These are phyloP conservation scores for Aspergillus sp. DNA, from an alignment of 2,329 filamentous ascomycete genomes.

Conservation along the genomic window DNA sequence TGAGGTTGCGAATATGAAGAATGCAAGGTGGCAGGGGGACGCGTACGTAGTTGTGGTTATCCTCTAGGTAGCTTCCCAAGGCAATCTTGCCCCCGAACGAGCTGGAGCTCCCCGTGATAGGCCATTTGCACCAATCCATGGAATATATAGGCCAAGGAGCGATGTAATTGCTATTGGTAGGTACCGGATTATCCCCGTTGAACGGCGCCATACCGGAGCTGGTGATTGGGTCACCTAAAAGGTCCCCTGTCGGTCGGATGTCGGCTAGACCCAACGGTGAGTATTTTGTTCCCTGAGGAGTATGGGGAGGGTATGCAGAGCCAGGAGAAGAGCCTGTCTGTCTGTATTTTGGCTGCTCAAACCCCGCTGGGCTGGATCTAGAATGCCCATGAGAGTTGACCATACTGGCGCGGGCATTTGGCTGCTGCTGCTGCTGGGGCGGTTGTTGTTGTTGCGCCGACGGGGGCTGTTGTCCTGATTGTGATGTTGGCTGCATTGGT, in stretches of 20 bases:
- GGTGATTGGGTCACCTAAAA: constrained; percentile 70
- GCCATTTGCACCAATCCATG: constrained; percentile 99
- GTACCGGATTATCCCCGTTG: constrained; percentile 64
- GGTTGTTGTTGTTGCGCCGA: constrained; percentile 16
- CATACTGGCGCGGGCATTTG: constrained; percentile 64
- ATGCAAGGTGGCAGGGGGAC: not conserved
- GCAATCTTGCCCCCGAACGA: constrained; percentile 86
- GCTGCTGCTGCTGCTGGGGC: constrained; percentile 26
- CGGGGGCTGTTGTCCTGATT: constrained; percentile 8
- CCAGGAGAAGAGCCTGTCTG: constrained; percentile 56
- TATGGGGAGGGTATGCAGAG: constrained; percentile 53
- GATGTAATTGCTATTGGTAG: constrained; percentile 83
- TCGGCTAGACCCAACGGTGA: constrained; percentile 90
- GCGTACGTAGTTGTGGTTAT: constrained; percentile 94
- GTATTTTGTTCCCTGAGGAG: constrained; percentile 66
- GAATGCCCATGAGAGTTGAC: constrained; percentile 75
- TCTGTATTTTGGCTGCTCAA: constrained; percentile 63
- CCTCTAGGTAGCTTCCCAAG: constrained; percentile 93
- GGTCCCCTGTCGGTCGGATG: constrained; percentile 82
- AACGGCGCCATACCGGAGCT: constrained; percentile 59
- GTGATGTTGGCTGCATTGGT: constrained; percentile 17
- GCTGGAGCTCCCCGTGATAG: constrained; percentile 63
- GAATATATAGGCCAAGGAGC: constrained; percentile 96
- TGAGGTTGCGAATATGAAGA: constrained; percentile 8
- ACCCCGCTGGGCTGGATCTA: constrained; percentile 74